Evolutionary conservation across 305 asterid genomes (phyloP), one percentile per base, ranked within the genome.

Genomic region (Striga hermonthica): DNA sequence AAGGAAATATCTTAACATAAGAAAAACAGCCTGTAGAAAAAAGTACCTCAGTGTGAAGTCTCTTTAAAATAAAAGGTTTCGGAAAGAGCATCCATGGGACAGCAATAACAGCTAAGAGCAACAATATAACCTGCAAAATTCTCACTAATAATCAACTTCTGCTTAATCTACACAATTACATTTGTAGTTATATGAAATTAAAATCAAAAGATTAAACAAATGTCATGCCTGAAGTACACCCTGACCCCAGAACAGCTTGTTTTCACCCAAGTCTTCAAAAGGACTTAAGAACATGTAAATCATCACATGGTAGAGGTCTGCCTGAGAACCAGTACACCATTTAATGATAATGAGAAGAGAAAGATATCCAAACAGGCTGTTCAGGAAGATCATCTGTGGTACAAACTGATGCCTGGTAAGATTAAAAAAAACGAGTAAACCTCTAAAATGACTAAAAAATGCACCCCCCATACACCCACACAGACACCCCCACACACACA

Each of bases 51-150:
- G 86, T 71, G 52, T 93, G 89, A 65, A 82, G 91, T 77, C 75
- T 86, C 82, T 79, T 90, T 74, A 93, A 77, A 77, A 93, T 88
- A 72, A 90, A 93, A 74, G 98, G 97, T 76, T 93, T 93, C 31
- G 98, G 98, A 72, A 93, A 93, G 74, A 93, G 98, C 98, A 93
- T 93, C 97, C 98, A 93, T 15, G 98, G 98, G 73, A 90, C 98
- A 71, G 97, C 95, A 76, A 90, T 77, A 60, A 88, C 57, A 70
- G 98, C 98, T 66, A 75, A 79, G 64, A 93, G 84, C 81, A 93
- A 81, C 83, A 93, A 71, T 62, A 85, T 38, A 71, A 93, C 87
- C 98, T 93, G 89, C 69, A 40, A 9, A 50, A 39, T 36, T 53
- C 40, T 60, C 9, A 11, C 12, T 49, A 60, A 36, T 11, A 43